These are phyloP conservation scores for Candida coleopterorum DNA, from an alignment of 805 yeast genomes.

Conservation along the genomic window DNA sequence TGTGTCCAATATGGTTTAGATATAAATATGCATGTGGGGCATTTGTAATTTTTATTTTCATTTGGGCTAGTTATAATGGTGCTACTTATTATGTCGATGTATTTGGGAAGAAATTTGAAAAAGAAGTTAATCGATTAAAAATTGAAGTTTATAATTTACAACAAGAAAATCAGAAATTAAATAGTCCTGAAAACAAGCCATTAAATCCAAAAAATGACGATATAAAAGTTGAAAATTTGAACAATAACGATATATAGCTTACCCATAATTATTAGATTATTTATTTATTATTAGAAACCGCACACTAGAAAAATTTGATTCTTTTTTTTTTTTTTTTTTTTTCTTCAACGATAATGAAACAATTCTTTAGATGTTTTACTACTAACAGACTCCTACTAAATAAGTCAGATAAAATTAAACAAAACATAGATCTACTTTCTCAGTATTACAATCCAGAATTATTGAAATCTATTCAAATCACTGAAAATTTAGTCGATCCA, in stretches of 20 bases:
- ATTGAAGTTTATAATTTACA: conserved; percentile 67
- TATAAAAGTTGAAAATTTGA: conserved; percentile 4
- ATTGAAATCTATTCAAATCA: conserved; percentile 72
- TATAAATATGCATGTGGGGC: conserved; percentile 60
- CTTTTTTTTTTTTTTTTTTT: not conserved
- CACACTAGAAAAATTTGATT: too few relatives aligned
- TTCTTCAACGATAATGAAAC: not conserved
- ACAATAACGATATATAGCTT: not conserved
- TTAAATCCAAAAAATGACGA: conserved; percentile 7
- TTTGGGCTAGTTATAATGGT: conserved; percentile 83
- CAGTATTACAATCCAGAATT: conserved; percentile 81
- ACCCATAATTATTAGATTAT: too few relatives aligned
- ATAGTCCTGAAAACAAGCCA: conserved; percentile 15
- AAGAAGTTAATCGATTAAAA: conserved; percentile 71
- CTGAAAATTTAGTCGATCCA: conserved; percentile 73
- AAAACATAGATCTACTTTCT: conserved; percentile 53
- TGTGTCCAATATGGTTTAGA: conserved; percentile 85
- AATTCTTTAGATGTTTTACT: conserved; percentile 5
- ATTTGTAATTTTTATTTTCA: conserved; percentile 69
- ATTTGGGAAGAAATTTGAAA: conserved; percentile 85
- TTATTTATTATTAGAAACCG: too few relatives aligned
- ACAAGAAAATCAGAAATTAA: conserved; percentile 18
- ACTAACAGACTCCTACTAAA: conserved; percentile 1
- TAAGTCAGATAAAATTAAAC: conserved; percentile 14
- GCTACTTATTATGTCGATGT: conserved; percentile 92